Conservation (phyloP, 768 basidiomycete species). For the Mycena chlorophos region DNA sequence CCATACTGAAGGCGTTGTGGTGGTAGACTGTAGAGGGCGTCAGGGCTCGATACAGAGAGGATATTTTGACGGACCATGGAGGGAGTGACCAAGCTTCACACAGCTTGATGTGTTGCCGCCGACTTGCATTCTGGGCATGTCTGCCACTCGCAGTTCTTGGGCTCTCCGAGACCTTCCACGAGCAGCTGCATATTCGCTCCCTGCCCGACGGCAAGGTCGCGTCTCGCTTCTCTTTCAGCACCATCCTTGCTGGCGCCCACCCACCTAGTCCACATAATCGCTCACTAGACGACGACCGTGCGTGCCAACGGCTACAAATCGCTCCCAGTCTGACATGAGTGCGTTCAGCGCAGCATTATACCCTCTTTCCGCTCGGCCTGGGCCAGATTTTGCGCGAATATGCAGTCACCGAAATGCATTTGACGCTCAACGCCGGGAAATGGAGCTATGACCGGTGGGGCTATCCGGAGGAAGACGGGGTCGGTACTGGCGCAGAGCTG, state of each 20-base stretch:
- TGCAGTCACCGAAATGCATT: slow-evolving; percentile 83
- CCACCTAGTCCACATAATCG: slow-evolving; percentile 58
- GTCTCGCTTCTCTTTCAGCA: slow-evolving; percentile 79
- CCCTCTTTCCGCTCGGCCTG: slow-evolving; percentile 80
- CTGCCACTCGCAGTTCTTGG: slow-evolving; percentile 3
- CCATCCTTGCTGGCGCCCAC: slow-evolving; percentile 50
- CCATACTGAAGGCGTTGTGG: slow-evolving; percentile 9
- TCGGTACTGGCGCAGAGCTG: slow-evolving; percentile 85
- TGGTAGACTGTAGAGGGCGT: neutral
- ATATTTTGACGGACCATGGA: neutral
- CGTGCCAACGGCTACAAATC: slow-evolving; percentile 7
- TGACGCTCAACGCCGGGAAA: slow-evolving; percentile 87
- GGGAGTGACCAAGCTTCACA: neutral
- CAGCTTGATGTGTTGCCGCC: neutral
- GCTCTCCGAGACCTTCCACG: slow-evolving; percentile 48
- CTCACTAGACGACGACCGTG: slow-evolving; percentile 51
- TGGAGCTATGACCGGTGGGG: slow-evolving; percentile 91
- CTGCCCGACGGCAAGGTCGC: slow-evolving; percentile 82
- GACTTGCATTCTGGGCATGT: neutral
- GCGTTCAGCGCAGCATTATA: slow-evolving; percentile 85
- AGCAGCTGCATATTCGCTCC: slow-evolving; percentile 46
- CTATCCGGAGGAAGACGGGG: slow-evolving; percentile 70
- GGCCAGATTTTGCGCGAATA: slow-evolving; percentile 87
- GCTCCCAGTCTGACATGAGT: neutral
- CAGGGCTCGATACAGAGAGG: neutral